These are phyloP conservation scores for Austroboletus eburneus DNA, from an alignment of 768 basidiomycete genomes.

Conservation along the genomic window DNA sequence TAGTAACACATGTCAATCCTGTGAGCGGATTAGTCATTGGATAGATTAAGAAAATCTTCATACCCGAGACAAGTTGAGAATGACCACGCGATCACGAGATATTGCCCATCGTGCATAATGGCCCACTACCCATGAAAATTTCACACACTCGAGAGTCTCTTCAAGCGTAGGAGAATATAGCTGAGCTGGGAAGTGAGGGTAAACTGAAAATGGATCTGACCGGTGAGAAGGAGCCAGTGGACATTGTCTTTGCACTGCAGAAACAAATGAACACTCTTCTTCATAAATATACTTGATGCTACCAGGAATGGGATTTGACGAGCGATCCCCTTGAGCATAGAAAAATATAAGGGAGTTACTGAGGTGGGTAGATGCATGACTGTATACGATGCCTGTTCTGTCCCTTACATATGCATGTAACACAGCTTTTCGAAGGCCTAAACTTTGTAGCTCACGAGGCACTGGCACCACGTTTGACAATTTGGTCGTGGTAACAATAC, in stretches of 20 bases:
- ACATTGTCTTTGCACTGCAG: constrained; percentile 5
- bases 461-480: no score
- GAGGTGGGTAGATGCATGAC: constrained; percentile 3
- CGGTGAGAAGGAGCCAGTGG: background rate
- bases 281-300: constrained; percentile 16
- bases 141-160: background rate
- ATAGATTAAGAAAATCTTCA: no score
- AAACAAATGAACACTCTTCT: background rate
- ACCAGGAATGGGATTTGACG: constrained; percentile 3
- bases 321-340: constrained; percentile 1
- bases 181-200: no score
- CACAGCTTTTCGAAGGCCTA: no score
- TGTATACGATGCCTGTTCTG: constrained; percentile 3
- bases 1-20: no score
- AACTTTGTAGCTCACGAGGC: no score
- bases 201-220: background rate
- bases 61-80: constrained; percentile 4
- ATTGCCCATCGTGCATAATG: constrained; percentile 7
- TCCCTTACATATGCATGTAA: background rate
- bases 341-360: constrained; percentile 14
- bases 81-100: constrained; percentile 1
- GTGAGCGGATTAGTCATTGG: no score
- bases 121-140: constrained; percentile 3
- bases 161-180: no score
- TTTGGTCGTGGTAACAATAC: no score